Base-by-base conservation (phyloP, 108 stramenopile genomes). In the Conticribra guillardii region DNA sequence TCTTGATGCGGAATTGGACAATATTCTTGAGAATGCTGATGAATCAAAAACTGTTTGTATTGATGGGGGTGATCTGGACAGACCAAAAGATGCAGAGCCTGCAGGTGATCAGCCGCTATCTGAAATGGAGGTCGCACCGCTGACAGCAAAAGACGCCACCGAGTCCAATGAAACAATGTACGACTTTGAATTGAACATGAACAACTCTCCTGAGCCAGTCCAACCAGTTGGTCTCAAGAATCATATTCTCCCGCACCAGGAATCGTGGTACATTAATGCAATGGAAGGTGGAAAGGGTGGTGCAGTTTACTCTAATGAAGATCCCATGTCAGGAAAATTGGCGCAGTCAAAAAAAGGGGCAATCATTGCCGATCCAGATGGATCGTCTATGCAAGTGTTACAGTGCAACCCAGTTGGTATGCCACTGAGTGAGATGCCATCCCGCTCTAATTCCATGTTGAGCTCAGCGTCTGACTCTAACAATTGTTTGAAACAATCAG, bases 191-290 rank as follows among this genome's bases (percentile, higher is more conserved):
- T 18, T 60, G 3, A 67, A 47, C 41, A 79, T 67, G 44, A 44
- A 79, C 48, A 49, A 72, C 22, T 79, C 78, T 34, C 78, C 78
- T 1, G 78, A 79, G 67, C 78, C 78, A 18, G 44, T 62, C 41
- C 50, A 46, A 28, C 18, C 53, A 1, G 27, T 9, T 23, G 51
- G 30, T 46, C n/a, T 17, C 14, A 63, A 59, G 44, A 21, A 15
- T 29, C 26, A 17, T 28, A 57, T 24, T 30, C 54, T 74, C 9
- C 71, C 71, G 19, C 78, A 71, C 56, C 78, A 79, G 63, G 59
- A 79, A 52, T 79, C 78, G 5, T 79, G 78, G 78, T 79, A 79
- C 44, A 37, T 79, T 9, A 79, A 72, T 79, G 70, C 78, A 45
- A 79, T 79, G 78, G 78, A 72, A 46, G 78, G 65, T 29, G 78